Evolutionary conservation across 1,284 basidiomycete species (phyloP), one percentile per base, ranked within the genome.

Genomic region (Moniliophthora roreri): DNA sequence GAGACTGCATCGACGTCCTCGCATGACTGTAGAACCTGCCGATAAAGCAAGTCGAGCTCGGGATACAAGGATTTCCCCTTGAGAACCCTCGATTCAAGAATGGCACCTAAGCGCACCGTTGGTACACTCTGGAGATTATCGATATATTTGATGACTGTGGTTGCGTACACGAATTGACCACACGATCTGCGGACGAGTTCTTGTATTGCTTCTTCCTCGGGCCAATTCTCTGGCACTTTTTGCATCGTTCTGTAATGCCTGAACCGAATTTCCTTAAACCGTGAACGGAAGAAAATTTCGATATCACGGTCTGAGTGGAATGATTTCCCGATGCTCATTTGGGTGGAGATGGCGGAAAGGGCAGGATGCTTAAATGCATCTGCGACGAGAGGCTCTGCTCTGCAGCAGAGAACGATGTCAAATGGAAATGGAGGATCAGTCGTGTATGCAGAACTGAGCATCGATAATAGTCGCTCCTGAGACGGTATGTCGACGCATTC

Each of bases 121-220:
- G 65, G 65, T 26, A 59, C 28, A 46, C 60, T 57, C 37, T 62
- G 55, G 0, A 58, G 51, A 5, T 60, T 57, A 26, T 60, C 59
- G 35, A 67, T 56, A 49, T 61, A 67, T 47, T 58, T 61, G 32
- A 65, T 57, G 5, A 66, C 61, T 2, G 64, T 63, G 3, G 59
- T 51, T 1, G 64, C 63, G 51, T 66, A 66, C 7, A 61, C 60
- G 26, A 59, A 64, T 38, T 65, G 62, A 1, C 65, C 64, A 5
- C 56, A 55, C 4, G 64, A 55, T 13, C 63, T 56, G 21, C 59
- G 52, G 3, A 62, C 62, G 10, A 65, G 57, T 10, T 49, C 40
- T 23, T 60, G 53, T 7, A 64, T 57, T 32, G 54, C 55, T 6
- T 53, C 51, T 0, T 53, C 24, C 1, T 54, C 49, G 0, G 64